Conservation (phyloP, 345 rosid genomes). For the Linum tenue region DNA sequence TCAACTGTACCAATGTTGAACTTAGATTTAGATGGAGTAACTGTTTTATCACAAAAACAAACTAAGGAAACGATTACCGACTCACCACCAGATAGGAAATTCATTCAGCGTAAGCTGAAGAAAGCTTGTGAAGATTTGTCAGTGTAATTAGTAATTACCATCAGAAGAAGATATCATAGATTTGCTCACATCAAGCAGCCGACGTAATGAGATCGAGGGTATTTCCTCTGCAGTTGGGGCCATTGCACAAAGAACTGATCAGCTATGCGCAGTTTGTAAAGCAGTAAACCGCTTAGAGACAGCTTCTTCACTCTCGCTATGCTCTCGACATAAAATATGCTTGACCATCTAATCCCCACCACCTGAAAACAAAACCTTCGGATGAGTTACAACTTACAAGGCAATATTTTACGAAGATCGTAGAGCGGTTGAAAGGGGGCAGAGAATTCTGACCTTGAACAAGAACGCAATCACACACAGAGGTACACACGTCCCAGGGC, state of each 20-base stretch:
- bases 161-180: too few relatives aligned
- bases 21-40: too few relatives aligned
- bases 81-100: background rate
- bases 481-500: slow-evolving; percentile 95
- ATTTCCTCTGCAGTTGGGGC: slow-evolving; percentile 63
- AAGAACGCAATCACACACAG: slow-evolving; percentile 63
- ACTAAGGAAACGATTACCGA: background rate
- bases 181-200: slow-evolving; percentile 64
- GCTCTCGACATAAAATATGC: slow-evolving; percentile 75
- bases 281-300: slow-evolving; percentile 77
- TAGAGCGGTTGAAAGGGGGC: background rate
- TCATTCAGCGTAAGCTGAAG: background rate
- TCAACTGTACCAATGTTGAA: too few relatives aligned
- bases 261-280: slow-evolving; percentile 61
- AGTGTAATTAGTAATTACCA: background rate
- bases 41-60: too few relatives aligned
- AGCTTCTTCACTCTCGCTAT: slow-evolving; percentile 84
- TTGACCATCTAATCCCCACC: slow-evolving; percentile 73
- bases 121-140: background rate
- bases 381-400: background rate
- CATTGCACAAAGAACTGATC: slow-evolving; percentile 89
- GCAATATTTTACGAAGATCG: background rate
- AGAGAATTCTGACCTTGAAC: slow-evolving; percentile 50
- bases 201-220: slow-evolving; percentile 63
- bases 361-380: slow-evolving; percentile 36